Evolutionary conservation across 2,329 filamentous ascomycete species (phyloP).

Genomic region (Fusarium temperatum): DNA sequence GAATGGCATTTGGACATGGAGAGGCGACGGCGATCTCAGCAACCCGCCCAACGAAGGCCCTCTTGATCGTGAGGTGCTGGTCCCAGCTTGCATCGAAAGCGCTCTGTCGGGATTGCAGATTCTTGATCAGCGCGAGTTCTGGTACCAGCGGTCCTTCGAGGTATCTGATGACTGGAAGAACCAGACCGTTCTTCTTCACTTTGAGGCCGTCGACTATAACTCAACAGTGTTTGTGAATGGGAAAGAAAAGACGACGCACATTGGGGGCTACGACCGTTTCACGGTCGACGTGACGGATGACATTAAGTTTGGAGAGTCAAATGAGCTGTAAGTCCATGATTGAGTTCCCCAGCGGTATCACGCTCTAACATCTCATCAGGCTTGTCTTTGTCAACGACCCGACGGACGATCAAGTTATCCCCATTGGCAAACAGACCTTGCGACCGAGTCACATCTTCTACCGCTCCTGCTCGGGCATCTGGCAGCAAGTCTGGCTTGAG

Average conservation of each 20-base stretch:
- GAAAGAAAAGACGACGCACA: constrained; percentile 14
- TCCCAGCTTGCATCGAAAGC: constrained; percentile 57
- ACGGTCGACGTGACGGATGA: constrained; percentile 11
- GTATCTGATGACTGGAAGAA: constrained; percentile 5
- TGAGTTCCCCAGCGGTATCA: accelerated
- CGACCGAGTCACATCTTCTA: constrained; percentile 73
- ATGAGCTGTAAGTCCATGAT: constrained; percentile 1
- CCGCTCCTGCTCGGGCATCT: constrained; percentile 76
- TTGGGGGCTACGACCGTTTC: constrained; percentile 27
- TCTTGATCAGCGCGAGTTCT: constrained; percentile 54
- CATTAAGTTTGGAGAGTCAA: constrained; percentile 14
- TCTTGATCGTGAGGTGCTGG: constrained; percentile 49
- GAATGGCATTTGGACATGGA: constrained; percentile 68
- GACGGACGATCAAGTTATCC: constrained; percentile 69
- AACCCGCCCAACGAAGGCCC: constrained; percentile 1
- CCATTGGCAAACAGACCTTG: constrained; percentile 71
- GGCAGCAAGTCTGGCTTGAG: constrained; percentile 78
- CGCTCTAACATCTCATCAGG: neutral
- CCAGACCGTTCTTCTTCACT: constrained; percentile 12
- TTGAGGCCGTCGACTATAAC: constrained; percentile 30
- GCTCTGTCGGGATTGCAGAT: constrained; percentile 59
- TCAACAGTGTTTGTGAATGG: constrained; percentile 24
- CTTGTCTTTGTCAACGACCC: constrained; percentile 71
- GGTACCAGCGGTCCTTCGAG: constrained; percentile 53
- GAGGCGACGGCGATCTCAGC: constrained; percentile 38